phyloP scores from a whole-genome alignment of 2,329 filamentous ascomycete species.

The Cladosporium sphaerospermum region DNA sequence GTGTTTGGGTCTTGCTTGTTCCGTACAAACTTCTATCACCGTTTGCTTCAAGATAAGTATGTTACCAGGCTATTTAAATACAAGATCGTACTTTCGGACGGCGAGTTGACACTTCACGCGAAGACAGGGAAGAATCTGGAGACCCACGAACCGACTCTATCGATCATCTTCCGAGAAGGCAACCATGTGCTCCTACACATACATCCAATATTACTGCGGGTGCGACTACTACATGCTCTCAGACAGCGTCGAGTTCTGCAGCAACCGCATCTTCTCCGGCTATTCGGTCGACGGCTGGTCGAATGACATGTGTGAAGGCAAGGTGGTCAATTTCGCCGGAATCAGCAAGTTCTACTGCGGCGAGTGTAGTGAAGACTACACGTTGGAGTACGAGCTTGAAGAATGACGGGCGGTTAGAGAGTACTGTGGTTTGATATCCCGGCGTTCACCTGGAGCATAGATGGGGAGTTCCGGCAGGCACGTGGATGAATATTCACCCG shows the following conservation, averaged over 20 bases:
- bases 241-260: constrained; percentile 42
- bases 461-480: too few species aligned
- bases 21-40: too few species aligned
- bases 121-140: too few species aligned
- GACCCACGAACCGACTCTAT: too few species aligned
- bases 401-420: constrained; percentile 18
- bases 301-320: constrained; percentile 36
- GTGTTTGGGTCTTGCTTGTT: too few species aligned
- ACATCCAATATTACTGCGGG: constrained; percentile 43
- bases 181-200: constrained; percentile 42
- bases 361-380: constrained; percentile 39
- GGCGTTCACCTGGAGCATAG: too few species aligned
- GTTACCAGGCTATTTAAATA: too few species aligned
- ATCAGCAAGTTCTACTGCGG: constrained; percentile 41
- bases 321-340: constrained; percentile 31
- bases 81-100: too few species aligned
- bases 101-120: too few species aligned
- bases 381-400: constrained; percentile 38
- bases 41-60: too few species aligned
- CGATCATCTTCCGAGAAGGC: background rate
- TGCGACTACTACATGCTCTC: constrained; percentile 44
- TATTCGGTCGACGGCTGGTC: constrained; percentile 45
- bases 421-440: background rate
- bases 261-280: constrained; percentile 38
- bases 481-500: too few species aligned